Evolutionary conservation across 73 alveolate species (phyloP), one percentile per base, ranked within the genome.

Genomic region (Breviolum minutum): DNA sequence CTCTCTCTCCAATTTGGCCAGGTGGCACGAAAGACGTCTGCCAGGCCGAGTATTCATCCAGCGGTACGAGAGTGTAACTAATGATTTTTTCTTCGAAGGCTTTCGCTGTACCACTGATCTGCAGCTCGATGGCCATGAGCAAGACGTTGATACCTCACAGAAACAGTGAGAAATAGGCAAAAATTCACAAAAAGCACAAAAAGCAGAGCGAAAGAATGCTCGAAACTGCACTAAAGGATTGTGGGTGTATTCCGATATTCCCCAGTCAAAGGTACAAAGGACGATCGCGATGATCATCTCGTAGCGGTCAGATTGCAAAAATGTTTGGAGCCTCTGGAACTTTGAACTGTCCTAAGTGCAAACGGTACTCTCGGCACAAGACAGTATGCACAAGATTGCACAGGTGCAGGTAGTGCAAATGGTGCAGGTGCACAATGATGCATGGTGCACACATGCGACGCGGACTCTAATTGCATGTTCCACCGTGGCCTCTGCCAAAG

Each of bases 211-310:
- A 40, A 40, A 40, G 54, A 40, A 40, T 40, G 54, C 54, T 40
- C 54, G 54, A 68, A 68, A 68, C 8, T 2, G 77, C 2, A 17
- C 77, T 68, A 68, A 17, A 17, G 77, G 77, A 17, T 40, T 40
- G 54, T 40, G 54, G 54, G 54, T 40, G n/a, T n/a, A n/a, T n/a
- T n/a, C 54, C 54, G 5, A 3, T 40, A 40, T 40, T 40, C 54
- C 54, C 54, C 54, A 40, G 77, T 14, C 48, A 63, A 73, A 73
- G 83, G 32, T 73, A 24, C 68, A 64, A 8, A 84, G 94, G 27
- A 84, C n/a, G 76, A n/a, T 24, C 12, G 94, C 94, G 60, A 84
- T 84, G 94, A 84, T 9, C 94, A 84, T 84, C 61, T 84, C 94
- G 54, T 84, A 73, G 1, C 83, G n/a, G 32, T 73, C 32, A 32